Base-by-base conservation (phyloP, 2,329 filamentous ascomycete species). In the Scolecobasidium constrictum region DNA sequence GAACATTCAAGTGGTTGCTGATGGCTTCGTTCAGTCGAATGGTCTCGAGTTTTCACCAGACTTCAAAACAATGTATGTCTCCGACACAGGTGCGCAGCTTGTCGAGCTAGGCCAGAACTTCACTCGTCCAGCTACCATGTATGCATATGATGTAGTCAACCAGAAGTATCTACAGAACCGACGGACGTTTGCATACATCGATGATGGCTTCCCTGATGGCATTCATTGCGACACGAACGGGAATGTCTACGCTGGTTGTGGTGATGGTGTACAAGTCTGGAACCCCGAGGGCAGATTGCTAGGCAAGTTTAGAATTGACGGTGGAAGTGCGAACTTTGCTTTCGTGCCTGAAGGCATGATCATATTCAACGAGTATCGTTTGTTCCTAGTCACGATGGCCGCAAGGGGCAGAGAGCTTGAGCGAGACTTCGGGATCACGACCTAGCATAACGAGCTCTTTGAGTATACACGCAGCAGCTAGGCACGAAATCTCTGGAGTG, bases 171-270 rank as follows among this genome's bases (percentile, higher is more conserved):
- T 68, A 35, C 40, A 50, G 11, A 60, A 62, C 41, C 49, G 63
- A 1, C 49, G 57, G 44, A 64, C 69, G 0, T 82, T 83, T 51
- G 75, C 78, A 0, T 78, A 69, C 47, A 61, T 65, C 2, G 65
- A 71, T 37, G 53, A 63, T 2, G 71, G 73, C 2, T 60, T 76
- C 2, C 75, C 78, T 0, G 78, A 83, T 48, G 78, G 79, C 6
- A 58, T 74, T 46, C 71, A 72, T 48, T 64, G 66, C 33, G 73
- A 77, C 49, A 61, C 60, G 1, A 49, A 66, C 3, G 73, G 73
- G 2, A 76, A 77, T 52, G 66, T 77, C 1, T 77, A 73, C 56
- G 64, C 66, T 19, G 72, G 68, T 0, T 73, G 69, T 46, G 69
- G 68, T 0, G 72, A 76, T 50, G 73, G 73, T 0, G 57, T 77